A percentile compares a stretch with the other conserved stretches of the same genome.
Conservation (phyloP, 805 yeast species). For the Candida sanyiensis region DNA sequence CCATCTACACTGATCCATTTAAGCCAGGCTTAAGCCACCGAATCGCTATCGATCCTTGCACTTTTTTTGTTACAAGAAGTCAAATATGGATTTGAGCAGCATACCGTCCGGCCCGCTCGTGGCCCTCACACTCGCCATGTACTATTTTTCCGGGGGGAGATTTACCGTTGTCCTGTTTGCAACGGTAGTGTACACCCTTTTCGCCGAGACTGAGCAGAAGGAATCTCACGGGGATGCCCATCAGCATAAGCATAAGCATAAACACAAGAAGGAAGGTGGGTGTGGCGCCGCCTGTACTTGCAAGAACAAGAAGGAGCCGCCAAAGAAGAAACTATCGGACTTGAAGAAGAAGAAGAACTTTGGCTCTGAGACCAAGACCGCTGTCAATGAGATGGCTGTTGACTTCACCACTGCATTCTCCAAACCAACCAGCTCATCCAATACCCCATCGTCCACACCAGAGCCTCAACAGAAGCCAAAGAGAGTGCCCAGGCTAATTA, state of each 20-base stretch:
- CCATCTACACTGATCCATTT: too few species aligned
- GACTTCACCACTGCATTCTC: slow-evolving; percentile 37
- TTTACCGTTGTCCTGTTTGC: slow-evolving; percentile 28
- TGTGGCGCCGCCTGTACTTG: slow-evolving; percentile 32
- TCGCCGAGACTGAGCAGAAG: slow-evolving; percentile 14
- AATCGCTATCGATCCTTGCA: too few species aligned
- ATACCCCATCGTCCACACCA: slow-evolving; percentile 7
- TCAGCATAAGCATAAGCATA: slow-evolving; percentile 14
- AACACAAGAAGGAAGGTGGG: slow-evolving; percentile 27
- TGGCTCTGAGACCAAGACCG: slow-evolving; percentile 11
- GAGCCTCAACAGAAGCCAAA: slow-evolving; percentile 21
- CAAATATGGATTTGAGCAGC: slow-evolving; percentile 3
- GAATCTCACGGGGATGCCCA: too few species aligned
- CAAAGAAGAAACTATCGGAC: slow-evolving; percentile 24
- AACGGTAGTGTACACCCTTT: slow-evolving; percentile 22
- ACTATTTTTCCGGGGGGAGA: slow-evolving; percentile 33
- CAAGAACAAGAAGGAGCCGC: slow-evolving; percentile 21
- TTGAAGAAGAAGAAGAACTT: slow-evolving; percentile 19
- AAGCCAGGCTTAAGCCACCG: too few species aligned
- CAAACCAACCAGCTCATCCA: slow-evolving; percentile 7
- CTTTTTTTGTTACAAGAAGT: too few species aligned
- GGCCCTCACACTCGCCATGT: slow-evolving; percentile 9
- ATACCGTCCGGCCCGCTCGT: slow-evolving; percentile 15
- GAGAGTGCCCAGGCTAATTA: slow-evolving; percentile 38
- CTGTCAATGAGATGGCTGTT: slow-evolving; percentile 25